A percentile compares a stretch with the other conserved stretches of the same genome.
Conservation (phyloP, 306 rosid species). For the Potentilla sterilis region DNA sequence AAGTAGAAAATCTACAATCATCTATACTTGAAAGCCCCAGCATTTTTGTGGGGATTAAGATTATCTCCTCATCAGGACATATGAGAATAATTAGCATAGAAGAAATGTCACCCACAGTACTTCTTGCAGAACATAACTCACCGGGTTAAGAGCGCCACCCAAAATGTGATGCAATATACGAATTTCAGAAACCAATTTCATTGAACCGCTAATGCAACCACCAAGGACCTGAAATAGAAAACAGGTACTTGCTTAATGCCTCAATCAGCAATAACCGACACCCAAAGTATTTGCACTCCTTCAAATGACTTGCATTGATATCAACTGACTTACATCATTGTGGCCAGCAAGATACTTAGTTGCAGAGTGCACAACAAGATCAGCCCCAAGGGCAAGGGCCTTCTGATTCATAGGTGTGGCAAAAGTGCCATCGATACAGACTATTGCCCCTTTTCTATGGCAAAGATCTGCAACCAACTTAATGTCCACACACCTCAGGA, state of each 20-base stretch:
- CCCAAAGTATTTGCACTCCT: conserved; percentile 3
- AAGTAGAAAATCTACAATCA: background rate
- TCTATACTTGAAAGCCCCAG: background rate
- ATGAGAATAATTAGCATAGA: background rate
- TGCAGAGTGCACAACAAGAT: conserved; percentile 78
- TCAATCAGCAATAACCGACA: background rate
- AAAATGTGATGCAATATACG: conserved; percentile 81
- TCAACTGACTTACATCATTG: conserved; percentile 67
- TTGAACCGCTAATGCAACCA: conserved; percentile 83
- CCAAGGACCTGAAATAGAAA: conserved; percentile 66
- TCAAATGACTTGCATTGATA: conserved; percentile 7
- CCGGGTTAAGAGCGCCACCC: conserved; percentile 93
- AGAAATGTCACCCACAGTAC: background rate
- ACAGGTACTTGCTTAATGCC: conserved; percentile 3
- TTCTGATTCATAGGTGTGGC: conserved; percentile 96
- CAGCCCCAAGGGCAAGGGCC: conserved; percentile 89
- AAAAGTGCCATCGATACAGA: conserved; percentile 93
- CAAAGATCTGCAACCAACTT: conserved; percentile 90
- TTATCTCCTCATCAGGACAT: background rate
- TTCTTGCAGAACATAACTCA: conserved; percentile 37
- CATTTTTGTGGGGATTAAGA: background rate
- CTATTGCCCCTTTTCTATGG: conserved; percentile 75
- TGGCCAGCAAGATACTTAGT: conserved; percentile 92
- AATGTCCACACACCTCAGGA: conserved; percentile 90
- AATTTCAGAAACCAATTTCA: conserved; percentile 60